Percentiles rank a stretch among this genome's conserved stretches.
These are phyloP conservation scores for Tagetes patula DNA, from an alignment of 129 eudicot species.

Conservation along the genomic window DNA sequence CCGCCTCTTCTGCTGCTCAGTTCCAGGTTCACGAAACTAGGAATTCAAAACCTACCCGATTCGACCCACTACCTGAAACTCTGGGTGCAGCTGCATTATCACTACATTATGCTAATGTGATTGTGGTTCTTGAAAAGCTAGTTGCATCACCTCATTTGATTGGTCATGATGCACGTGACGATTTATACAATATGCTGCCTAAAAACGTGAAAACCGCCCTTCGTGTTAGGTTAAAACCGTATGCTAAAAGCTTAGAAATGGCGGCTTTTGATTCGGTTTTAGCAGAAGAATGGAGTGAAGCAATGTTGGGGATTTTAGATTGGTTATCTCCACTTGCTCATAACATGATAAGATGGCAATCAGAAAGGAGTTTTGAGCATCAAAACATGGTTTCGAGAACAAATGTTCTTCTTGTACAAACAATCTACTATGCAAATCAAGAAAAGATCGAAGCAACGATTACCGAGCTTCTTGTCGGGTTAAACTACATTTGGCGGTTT, in stretches of 20 bases:
- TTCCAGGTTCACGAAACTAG: slow-evolving; percentile 24
- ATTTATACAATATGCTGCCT: slow-evolving; percentile 71
- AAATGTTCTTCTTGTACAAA: slow-evolving; percentile 66
- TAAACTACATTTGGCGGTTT: slow-evolving; percentile 79
- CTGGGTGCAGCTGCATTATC: slow-evolving; percentile 77
- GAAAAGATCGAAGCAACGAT: slow-evolving; percentile 66
- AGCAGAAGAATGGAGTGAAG: slow-evolving; percentile 76
- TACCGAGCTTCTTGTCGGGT: slow-evolving; percentile 76
- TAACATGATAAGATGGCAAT: slow-evolving; percentile 80
- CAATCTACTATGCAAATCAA: slow-evolving; percentile 74
- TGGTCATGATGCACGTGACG: slow-evolving; percentile 75
- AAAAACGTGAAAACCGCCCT: slow-evolving; percentile 50
- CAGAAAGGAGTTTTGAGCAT: slow-evolving; percentile 79
- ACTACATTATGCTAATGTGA: slow-evolving; percentile 71
- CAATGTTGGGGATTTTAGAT: slow-evolving; percentile 56
- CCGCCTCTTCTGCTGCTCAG: slow-evolving; percentile 19
- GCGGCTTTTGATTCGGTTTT: slow-evolving; percentile 52
- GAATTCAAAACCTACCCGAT: slow-evolving; percentile 25
- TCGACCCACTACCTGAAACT: slow-evolving; percentile 54
- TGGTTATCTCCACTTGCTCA: slow-evolving; percentile 90
- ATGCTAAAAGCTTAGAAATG: slow-evolving; percentile 41
- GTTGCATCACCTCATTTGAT: slow-evolving; percentile 72
- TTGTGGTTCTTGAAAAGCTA: slow-evolving; percentile 69
- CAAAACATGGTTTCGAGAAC: slow-evolving; percentile 58
- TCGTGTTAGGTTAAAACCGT: slow-evolving; percentile 60